These are phyloP conservation scores for Platanthera zijinensis DNA, from an alignment of 106 monocot species.

Conservation along the genomic window DNA sequence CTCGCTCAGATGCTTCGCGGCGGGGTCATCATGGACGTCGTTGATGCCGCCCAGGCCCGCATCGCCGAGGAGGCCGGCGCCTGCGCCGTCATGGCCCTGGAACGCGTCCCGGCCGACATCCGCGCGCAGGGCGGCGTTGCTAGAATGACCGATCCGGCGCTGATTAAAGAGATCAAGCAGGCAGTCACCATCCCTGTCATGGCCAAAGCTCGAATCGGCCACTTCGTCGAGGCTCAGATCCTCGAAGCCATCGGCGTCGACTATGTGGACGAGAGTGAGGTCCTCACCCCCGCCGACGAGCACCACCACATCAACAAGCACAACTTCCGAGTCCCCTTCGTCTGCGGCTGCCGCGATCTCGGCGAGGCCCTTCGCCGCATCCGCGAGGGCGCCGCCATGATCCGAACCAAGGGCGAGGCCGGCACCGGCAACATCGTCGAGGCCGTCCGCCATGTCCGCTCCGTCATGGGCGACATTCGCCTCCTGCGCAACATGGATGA, in stretches of 20 bases:
- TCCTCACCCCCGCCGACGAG: conserved; percentile 25
- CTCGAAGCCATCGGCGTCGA: conserved; percentile 26
- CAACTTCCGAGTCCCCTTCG: conserved; percentile 31
- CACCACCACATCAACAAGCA: conserved; percentile 32
- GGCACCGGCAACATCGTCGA: conserved; percentile 18
- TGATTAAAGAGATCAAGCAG: conserved; percentile 27
- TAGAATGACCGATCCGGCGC: conserved; percentile 32
- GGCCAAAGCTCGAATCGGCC: conserved; percentile 32
- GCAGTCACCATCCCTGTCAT: conserved; percentile 29
- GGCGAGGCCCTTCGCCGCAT: conserved; percentile 27
- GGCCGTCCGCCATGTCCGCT: conserved; percentile 22
- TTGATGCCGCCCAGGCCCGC: conserved; percentile 36
- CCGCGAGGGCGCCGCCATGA: conserved; percentile 19
- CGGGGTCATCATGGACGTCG: conserved; percentile 25
- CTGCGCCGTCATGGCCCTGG: conserved; percentile 63
- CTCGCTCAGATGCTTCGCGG: conserved; percentile 44
- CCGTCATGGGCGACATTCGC: conserved; percentile 21
- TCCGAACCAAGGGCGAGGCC: conserved; percentile 17
- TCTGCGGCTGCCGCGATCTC: conserved; percentile 30
- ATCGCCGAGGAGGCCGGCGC: conserved; percentile 61
- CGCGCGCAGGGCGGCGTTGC: conserved; percentile 56
- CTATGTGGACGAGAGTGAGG: conserved; percentile 27
- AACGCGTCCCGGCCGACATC: conserved; percentile 74
- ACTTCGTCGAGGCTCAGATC: conserved; percentile 32
- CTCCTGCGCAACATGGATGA: conserved; percentile 28